Evolutionary conservation across 768 basidiomycete species (phyloP).

Genomic region (Inosperma sp.): DNA sequence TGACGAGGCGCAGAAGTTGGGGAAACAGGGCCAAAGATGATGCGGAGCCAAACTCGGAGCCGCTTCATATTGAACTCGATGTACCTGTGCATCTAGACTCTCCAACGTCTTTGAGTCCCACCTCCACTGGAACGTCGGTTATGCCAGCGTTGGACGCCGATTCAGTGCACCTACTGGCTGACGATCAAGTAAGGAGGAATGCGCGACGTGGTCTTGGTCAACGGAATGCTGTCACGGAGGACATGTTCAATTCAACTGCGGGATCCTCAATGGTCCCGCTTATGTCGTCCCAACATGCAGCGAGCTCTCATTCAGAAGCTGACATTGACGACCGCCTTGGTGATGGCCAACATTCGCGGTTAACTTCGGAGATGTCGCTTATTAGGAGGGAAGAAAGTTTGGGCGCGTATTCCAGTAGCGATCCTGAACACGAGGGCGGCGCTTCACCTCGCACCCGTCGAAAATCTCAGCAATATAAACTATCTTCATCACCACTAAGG

Average conservation of each 20-base stretch:
- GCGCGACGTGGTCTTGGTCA: conserved; percentile 28
- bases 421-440: conserved; percentile 48
- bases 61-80: conserved; percentile 37
- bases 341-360: conserved; percentile 54
- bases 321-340: conserved; percentile 38
- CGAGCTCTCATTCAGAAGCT: conserved; percentile 20
- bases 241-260: conserved; percentile 40
- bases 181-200: not conserved
- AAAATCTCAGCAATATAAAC: conserved; percentile 48
- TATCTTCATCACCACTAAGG: conserved; percentile 54
- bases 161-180: conserved; percentile 30
- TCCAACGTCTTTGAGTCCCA: conserved; percentile 15
- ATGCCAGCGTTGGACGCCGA: conserved; percentile 31
- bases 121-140: conserved; percentile 5
- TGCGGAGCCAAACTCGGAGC: conserved; percentile 34
- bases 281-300: conserved; percentile 33
- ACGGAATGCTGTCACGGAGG: conserved; percentile 22
- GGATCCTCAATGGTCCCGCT: conserved; percentile 53
- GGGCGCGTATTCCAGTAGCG: conserved; percentile 31
- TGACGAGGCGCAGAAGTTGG: conserved; percentile 61
- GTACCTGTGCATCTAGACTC: conserved; percentile 27
- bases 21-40: conserved; percentile 31
- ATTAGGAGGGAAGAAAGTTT: conserved; percentile 22
- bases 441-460: conserved; percentile 37
- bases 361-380: conserved; percentile 51